These are phyloP conservation scores for Aspergillus leporis DNA, from an alignment of 495 filamentous ascomycete species.

Conservation along the genomic window DNA sequence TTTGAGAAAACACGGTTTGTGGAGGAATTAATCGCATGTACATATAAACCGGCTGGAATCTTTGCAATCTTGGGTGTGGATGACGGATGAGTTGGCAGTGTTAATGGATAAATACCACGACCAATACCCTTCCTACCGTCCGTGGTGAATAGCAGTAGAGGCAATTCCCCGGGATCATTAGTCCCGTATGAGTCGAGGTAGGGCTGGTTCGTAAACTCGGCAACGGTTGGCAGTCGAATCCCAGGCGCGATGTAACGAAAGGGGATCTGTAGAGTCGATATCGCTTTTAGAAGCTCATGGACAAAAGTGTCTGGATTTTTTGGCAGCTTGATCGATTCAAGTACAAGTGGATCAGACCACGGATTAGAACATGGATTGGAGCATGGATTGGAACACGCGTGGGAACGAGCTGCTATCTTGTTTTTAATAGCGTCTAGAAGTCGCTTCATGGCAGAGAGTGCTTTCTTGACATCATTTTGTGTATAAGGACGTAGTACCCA, in stretches of 20 bases:
- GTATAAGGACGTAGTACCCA: too few species aligned
- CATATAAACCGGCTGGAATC: background rate
- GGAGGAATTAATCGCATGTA: background rate
- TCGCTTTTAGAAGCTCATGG: background rate
- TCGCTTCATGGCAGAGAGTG: too few species aligned
- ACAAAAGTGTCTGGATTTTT: constrained; percentile 1
- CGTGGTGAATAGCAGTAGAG: constrained; percentile 1
- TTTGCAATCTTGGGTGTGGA: background rate
- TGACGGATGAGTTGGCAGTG: background rate
- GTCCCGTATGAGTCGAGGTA: background rate
- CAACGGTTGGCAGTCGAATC: background rate
- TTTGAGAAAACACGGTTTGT: background rate
- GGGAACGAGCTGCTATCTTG: too few species aligned
- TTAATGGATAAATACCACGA: too few species aligned
- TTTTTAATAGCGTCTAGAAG: background rate
- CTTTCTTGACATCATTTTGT: too few species aligned
- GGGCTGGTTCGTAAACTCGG: background rate
- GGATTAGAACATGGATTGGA: background rate
- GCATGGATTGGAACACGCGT: background rate
- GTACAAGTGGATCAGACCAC: background rate
- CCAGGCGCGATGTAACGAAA: constrained; percentile 9
- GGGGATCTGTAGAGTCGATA: background rate
- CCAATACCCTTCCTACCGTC: background rate
- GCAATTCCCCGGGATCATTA: background rate
- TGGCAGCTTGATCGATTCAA: background rate